These are phyloP conservation scores for Penicillium sp. DNA, from an alignment of 2,329 filamentous ascomycete species.

Conservation along the genomic window DNA sequence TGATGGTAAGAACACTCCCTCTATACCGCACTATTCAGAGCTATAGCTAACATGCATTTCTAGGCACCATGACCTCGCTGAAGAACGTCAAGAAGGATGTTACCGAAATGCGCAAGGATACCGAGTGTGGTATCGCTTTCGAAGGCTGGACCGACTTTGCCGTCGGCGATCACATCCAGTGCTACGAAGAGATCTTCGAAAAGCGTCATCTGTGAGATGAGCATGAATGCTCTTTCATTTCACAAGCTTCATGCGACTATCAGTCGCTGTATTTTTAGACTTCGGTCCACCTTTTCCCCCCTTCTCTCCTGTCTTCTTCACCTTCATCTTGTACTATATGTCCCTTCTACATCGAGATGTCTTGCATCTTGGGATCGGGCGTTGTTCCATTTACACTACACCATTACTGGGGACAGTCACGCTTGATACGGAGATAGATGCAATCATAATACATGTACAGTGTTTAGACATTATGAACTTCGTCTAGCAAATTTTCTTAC, in stretches of 20 bases:
- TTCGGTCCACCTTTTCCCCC: constrained; percentile 14
- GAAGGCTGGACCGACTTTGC: constrained; percentile 78
- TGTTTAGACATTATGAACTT: background rate
- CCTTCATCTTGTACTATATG: constrained; percentile 21
- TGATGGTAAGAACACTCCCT: constrained; percentile 69
- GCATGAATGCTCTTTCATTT: background rate
- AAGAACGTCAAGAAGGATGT: constrained; percentile 95
- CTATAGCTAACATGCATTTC: background rate
- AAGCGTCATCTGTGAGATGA: constrained; percentile 60
- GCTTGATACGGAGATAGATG: constrained; percentile 3
- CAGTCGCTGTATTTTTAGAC: constrained; percentile 22
- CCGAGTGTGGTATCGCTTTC: constrained; percentile 91
- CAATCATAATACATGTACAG: constrained; percentile 16
- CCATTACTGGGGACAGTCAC: background rate
- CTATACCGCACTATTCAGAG: background rate
- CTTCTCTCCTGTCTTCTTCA: constrained; percentile 12
- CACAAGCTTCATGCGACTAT: background rate
- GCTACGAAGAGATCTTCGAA: constrained; percentile 79
- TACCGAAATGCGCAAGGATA: constrained; percentile 84
- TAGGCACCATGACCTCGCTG: constrained; percentile 79
- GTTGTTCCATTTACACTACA: constrained; percentile 20
- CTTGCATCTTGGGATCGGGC: constrained; percentile 26
- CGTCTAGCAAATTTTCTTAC: background rate
- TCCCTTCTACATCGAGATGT: constrained; percentile 14
- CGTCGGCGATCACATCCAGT: constrained; percentile 84